phyloP scores from a whole-genome alignment of 1,284 basidiomycete genomes.

The Pseudozyma sp. region DNA sequence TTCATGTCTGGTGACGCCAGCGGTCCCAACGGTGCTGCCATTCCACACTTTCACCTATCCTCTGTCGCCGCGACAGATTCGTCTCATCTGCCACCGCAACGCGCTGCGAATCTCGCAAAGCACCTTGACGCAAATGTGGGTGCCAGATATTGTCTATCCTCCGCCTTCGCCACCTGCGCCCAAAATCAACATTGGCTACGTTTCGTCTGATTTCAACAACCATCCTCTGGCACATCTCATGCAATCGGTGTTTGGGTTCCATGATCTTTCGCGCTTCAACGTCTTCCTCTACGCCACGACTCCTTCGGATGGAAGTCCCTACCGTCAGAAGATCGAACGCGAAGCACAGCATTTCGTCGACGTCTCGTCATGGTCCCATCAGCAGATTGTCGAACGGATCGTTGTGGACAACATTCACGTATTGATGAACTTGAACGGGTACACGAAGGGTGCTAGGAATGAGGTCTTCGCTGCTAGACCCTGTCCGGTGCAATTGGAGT shows the following conservation, averaged over 20 bases:
- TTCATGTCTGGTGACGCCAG: conserved; percentile 70
- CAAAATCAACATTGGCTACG: conserved; percentile 75
- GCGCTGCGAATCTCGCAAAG: conserved; percentile 74
- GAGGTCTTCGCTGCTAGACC: conserved; percentile 76
- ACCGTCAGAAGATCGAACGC: conserved; percentile 73
- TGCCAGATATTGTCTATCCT: conserved; percentile 72
- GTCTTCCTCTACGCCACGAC: conserved; percentile 75
- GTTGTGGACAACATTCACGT: conserved; percentile 73
- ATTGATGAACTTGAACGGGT: conserved; percentile 76
- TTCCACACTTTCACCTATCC: conserved; percentile 77
- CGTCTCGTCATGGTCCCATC: conserved; percentile 72
- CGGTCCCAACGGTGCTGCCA: conserved; percentile 74
- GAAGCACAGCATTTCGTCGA: conserved; percentile 73
- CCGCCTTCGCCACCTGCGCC: conserved; percentile 73
- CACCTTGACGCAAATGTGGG: conserved; percentile 73
- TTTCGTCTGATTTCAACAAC: conserved; percentile 76
- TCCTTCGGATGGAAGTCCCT: conserved; percentile 73
- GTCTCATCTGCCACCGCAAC: conserved; percentile 75
- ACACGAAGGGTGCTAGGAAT: conserved; percentile 77
- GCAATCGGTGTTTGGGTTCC: conserved; percentile 75
- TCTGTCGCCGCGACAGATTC: conserved; percentile 72
- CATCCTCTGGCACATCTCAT: conserved; percentile 77
- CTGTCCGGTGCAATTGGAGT: conserved; percentile 75
- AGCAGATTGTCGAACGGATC: conserved; percentile 72
- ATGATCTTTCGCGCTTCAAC: conserved; percentile 72